phyloP scores from a whole-genome alignment of 1,284 basidiomycete genomes.

The Amylostereum chailletii region DNA sequence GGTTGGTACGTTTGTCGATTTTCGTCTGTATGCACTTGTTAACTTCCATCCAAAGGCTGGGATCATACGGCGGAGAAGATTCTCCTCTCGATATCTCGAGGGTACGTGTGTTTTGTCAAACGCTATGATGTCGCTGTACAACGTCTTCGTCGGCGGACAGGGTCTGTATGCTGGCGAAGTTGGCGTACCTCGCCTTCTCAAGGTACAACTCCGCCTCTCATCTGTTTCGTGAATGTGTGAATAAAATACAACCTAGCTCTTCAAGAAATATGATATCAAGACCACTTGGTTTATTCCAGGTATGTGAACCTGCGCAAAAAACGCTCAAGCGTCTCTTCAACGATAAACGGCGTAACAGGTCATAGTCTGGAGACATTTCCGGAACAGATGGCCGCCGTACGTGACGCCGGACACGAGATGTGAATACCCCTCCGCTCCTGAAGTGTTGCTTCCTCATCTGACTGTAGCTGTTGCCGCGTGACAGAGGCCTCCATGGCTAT shows the following conservation, averaged over 20 bases:
- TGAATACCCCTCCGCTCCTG: conserved; percentile 17
- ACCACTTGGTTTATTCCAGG: conserved; percentile 70
- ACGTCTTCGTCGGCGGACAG: conserved; percentile 18
- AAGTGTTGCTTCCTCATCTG: background rate
- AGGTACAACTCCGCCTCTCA: conserved; percentile 12
- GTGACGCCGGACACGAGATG: conserved; percentile 67
- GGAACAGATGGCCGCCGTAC: conserved; percentile 52
- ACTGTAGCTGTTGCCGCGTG: background rate
- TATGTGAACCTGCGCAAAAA: conserved; percentile 13
- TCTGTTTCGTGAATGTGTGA: no score
- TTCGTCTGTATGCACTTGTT: background rate
- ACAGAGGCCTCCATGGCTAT: conserved; percentile 64
- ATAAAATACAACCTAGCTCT: conserved; percentile 25
- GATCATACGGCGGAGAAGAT: conserved; percentile 63
- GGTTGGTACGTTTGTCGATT: conserved; percentile 17
- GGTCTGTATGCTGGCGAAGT: conserved; percentile 72
- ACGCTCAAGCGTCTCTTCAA: no score
- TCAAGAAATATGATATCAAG: conserved; percentile 64
- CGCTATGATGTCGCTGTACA: background rate
- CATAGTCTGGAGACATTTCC: conserved; percentile 69
- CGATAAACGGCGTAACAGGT: conserved; percentile 24
- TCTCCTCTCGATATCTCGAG: conserved; percentile 59
- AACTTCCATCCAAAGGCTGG: conserved; percentile 34
- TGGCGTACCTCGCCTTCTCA: conserved; percentile 57
- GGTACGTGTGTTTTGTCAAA: conserved; percentile 19